These are phyloP conservation scores for Sarocladium oryzae DNA, from an alignment of 2,329 filamentous ascomycete species.

Conservation along the genomic window DNA sequence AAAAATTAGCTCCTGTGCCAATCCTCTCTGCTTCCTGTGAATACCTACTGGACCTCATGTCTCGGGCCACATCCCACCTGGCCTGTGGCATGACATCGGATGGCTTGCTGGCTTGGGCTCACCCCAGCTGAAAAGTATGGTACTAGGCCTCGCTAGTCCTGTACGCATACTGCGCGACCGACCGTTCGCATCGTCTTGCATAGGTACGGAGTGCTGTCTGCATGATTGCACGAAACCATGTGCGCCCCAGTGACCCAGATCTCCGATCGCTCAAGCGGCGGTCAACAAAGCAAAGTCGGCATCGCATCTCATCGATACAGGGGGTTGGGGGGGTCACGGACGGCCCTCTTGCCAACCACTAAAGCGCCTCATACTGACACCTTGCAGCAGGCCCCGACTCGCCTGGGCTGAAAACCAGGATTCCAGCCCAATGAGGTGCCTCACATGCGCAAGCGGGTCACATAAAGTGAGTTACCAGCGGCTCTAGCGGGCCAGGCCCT, in stretches of 20 bases:
- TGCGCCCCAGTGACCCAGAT: conserved; percentile 4
- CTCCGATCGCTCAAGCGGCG: conserved; percentile 1
- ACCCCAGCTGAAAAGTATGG: conserved; percentile 4
- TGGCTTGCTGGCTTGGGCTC: neutral
- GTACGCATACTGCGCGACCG: neutral
- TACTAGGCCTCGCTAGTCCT: neutral
- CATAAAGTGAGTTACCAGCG: neutral
- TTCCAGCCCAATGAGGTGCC: conserved; percentile 1
- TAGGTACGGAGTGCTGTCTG: neutral
- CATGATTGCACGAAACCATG: conserved; percentile 1
- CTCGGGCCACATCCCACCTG: neutral
- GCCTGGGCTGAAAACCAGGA: conserved; percentile 5
- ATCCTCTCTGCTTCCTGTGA: no score
- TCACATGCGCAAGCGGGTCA: neutral
- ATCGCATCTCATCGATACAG: neutral
- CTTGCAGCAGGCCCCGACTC: conserved; percentile 2
- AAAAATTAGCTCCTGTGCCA: no score
- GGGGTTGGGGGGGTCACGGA: neutral
- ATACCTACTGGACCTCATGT: no score
- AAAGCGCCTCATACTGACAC: neutral
- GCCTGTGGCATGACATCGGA: neutral
- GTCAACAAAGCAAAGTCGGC: neutral
- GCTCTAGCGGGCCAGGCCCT: neutral
- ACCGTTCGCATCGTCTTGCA: conserved; percentile 8
- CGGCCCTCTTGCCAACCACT: neutral